Evolutionary conservation across 331 rosid species (phyloP), one percentile per base, ranked within the genome.

Genomic region (Spiraea crenata): DNA sequence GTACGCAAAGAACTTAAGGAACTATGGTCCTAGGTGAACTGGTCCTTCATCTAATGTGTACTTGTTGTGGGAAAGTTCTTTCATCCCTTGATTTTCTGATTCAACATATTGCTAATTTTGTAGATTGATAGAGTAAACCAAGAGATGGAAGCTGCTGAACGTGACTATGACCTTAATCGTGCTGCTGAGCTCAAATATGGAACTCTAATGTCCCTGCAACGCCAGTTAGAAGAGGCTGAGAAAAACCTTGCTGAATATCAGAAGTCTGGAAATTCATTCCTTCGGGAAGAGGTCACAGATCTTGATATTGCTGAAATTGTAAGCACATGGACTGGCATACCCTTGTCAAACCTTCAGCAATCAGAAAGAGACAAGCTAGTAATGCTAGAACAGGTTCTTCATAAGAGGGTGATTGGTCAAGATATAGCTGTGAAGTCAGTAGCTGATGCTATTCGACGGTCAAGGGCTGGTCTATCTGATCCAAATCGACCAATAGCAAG

Each of bases 121-220:
- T 79, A 95, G 98, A 89, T 95, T 74, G 99, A 88, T 78, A 85
- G 99, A 83, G 99, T 95, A 67, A 95, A 95, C 89, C 85, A 86
- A 25, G 99, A 95, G 84, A 87, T 95, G 90, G 97, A 91, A 71
- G 96, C 99, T 65, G 96, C 99, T 45, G 96, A 89, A 77, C 95
- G 96, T 57, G 99, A 90, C 65, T 89, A 89, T 80, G 86, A 95
- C 81, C 80, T 95, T 66, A 95, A 64, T 80, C 96, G 98, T 47
- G 99, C 99, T 52, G 99, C 99, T 39, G 99, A 95, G 81, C 96
- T 95, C 54, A 95, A 91, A 75, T 95, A 95, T 69, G 99, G 97
- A 78, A 91, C 96, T 47, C 76, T 84, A 25, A 86, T 83, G 74
- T 79, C 91, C 76, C 89, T 90, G 70, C 90, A 89, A 68, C 96